These are phyloP conservation scores for Debaryomyces robertsiae DNA, from an alignment of 1,139 yeast genomes.

Conservation along the genomic window DNA sequence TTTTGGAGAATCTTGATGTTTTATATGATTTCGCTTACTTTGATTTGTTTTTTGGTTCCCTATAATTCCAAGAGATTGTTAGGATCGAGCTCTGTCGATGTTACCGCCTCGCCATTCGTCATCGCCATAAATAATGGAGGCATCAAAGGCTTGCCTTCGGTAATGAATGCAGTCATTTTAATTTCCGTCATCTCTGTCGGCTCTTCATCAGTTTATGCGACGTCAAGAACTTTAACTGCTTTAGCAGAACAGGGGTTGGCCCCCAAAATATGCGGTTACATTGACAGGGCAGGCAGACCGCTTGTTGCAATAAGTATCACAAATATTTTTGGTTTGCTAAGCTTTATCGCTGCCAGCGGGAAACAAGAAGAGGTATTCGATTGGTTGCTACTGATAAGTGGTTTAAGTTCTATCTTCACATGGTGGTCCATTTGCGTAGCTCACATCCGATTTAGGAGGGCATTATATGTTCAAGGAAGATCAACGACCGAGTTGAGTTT, in stretches of 20 bases:
- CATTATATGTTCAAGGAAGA: conserved; percentile 30
- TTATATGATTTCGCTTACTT: conserved; percentile 34
- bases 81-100: conserved; percentile 32
- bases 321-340: conserved; percentile 40
- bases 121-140: conserved; percentile 59
- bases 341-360: conserved; percentile 41
- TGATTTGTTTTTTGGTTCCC: conserved; percentile 37
- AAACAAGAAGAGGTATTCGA: conserved; percentile 35
- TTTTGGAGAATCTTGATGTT: conserved; percentile 40
- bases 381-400: conserved; percentile 42
- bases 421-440: conserved; percentile 40
- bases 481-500: conserved; percentile 33
- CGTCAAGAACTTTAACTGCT: conserved; percentile 45
- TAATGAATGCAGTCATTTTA: conserved; percentile 47
- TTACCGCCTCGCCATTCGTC: conserved; percentile 52
- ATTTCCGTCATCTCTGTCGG: conserved; percentile 48
- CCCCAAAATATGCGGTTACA: conserved; percentile 39
- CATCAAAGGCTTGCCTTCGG: conserved; percentile 44
- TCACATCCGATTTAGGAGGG: conserved; percentile 39
- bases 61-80: conserved; percentile 27
- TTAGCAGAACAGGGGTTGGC: conserved; percentile 49
- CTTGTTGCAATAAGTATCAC: conserved; percentile 41
- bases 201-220: conserved; percentile 48
- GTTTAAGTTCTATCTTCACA: conserved; percentile 39
- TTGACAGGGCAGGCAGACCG: conserved; percentile 47